These are phyloP conservation scores for Cutaneotrichosporon sp. DNA, from an alignment of 1,284 basidiomycete species.

Conservation along the genomic window DNA sequence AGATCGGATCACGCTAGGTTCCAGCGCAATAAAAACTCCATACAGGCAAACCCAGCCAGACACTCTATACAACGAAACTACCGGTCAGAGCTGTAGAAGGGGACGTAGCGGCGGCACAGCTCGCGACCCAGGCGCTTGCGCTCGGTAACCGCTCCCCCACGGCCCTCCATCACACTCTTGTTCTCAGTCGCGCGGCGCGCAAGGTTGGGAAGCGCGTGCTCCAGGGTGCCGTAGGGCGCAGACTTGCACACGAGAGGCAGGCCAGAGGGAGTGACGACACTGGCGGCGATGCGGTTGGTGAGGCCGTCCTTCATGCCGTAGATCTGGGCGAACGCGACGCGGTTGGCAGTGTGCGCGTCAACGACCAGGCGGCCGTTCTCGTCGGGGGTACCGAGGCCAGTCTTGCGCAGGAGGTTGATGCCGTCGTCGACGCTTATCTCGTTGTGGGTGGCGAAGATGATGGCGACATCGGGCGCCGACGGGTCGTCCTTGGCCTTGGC, in stretches of 20 bases:
- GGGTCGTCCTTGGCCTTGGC: not conserved
- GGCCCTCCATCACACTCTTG: not conserved
- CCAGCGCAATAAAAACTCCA: no score
- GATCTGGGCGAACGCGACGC: slow-evolving; percentile 10
- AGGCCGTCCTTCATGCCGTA: slow-evolving; percentile 14
- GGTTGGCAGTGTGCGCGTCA: not conserved
- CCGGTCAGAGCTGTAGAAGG: slow-evolving; percentile 2
- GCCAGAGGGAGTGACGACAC: not conserved
- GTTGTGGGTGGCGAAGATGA: slow-evolving; percentile 11
- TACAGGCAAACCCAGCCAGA: no score
- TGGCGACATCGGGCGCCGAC: slow-evolving; percentile 2
- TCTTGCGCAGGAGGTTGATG: not conserved
- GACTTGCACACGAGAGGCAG: slow-evolving; percentile 7
- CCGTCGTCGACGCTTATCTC: slow-evolving; percentile 10
- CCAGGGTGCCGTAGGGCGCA: not conserved
- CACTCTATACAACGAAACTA: not conserved
- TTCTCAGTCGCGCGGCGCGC: not conserved
- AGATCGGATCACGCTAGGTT: no score
- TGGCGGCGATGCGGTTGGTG: slow-evolving; percentile 8
- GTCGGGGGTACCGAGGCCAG: not conserved
- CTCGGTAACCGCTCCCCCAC: not conserved
- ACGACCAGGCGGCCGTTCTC: not conserved
- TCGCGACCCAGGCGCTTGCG: slow-evolving; percentile 5
- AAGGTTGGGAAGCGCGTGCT: not conserved
- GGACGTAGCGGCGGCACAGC: slow-evolving; percentile 5